Evolutionary conservation across 2,329 filamentous ascomycete species (phyloP).

Genomic region (Teratosphaeria gauchensis): DNA sequence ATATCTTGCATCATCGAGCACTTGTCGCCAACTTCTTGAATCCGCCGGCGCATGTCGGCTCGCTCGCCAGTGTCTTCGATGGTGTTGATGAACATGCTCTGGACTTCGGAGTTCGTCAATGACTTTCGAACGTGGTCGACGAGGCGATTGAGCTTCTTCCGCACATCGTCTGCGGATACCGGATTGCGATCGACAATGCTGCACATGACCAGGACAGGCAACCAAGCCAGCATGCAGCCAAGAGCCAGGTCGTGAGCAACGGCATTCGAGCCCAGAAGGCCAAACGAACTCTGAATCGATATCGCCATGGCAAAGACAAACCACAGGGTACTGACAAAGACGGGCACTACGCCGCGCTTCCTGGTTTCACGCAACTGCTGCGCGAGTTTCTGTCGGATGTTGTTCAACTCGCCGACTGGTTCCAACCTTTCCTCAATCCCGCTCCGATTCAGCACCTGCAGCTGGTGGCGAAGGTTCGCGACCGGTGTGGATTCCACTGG

Average conservation of each 20-base stretch:
- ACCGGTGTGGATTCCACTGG: background rate
- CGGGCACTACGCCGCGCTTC: slow-evolving; percentile 32
- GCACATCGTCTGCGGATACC: slow-evolving; percentile 31
- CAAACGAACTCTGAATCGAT: slow-evolving; percentile 29
- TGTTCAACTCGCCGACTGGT: slow-evolving; percentile 14
- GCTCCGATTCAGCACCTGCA: slow-evolving; percentile 9
- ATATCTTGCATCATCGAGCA: slow-evolving; percentile 17
- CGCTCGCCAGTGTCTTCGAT: slow-evolving; percentile 19
- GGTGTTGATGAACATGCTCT: slow-evolving; percentile 21
- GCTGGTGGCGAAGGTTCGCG: background rate
- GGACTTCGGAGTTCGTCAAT: slow-evolving; percentile 20
- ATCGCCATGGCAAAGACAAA: slow-evolving; percentile 32
- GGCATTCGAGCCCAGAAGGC: slow-evolving; percentile 28
- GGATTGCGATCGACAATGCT: slow-evolving; percentile 40
- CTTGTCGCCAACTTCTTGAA: slow-evolving; percentile 17
- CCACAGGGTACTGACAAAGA: slow-evolving; percentile 35
- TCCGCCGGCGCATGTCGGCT: slow-evolving; percentile 14
- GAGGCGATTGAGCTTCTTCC: slow-evolving; percentile 30
- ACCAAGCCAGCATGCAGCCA: slow-evolving; percentile 36
- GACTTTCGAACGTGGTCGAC: slow-evolving; percentile 29
- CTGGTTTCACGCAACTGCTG: slow-evolving; percentile 32
- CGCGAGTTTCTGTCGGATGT: slow-evolving; percentile 29
- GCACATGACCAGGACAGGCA: slow-evolving; percentile 36
- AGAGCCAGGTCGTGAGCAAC: slow-evolving; percentile 37
- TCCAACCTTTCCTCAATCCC: slow-evolving; percentile 2